These are phyloP conservation scores for Neonectria punicea DNA, from an alignment of 2,329 filamentous ascomycete genomes.

Conservation along the genomic window DNA sequence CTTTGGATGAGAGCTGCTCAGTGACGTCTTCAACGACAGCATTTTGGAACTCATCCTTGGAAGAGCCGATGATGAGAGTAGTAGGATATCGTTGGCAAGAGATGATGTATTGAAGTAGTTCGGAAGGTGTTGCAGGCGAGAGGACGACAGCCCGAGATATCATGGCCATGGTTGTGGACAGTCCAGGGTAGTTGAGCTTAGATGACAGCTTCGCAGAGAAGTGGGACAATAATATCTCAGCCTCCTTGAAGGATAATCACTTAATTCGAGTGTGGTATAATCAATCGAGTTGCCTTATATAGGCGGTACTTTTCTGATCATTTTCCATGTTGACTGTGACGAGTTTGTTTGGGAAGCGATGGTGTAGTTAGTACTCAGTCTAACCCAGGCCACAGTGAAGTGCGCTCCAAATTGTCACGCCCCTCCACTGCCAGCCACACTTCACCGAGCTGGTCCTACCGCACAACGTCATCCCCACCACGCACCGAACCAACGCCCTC, in stretches of 20 bases:
- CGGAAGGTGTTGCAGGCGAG: conserved; percentile 63
- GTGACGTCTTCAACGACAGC: conserved; percentile 63
- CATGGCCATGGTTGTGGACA: conserved; percentile 24
- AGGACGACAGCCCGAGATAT: conserved; percentile 55
- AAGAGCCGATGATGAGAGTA: conserved; percentile 77
- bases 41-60: conserved; percentile 71
- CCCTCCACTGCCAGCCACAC: conserved; percentile 33
- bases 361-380: not conserved
- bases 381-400: not conserved
- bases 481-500: conserved; percentile 15
- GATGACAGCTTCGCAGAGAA: not conserved
- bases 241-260: not conserved
- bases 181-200: conserved; percentile 31
- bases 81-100: conserved; percentile 65
- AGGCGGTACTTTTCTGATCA: not conserved
- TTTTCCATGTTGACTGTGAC: not conserved
- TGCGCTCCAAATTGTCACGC: conserved; percentile 33
- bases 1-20: conserved; percentile 33
- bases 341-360: not conserved
- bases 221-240: not conserved
- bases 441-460: conserved; percentile 16
- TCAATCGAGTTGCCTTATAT: not conserved
- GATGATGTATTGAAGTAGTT: conserved; percentile 74
- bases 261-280: not conserved
- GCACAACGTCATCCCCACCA: conserved; percentile 42